phyloP scores from a whole-genome alignment of 2,329 filamentous ascomycete genomes.

The Aspergillus pseudonomiae region DNA sequence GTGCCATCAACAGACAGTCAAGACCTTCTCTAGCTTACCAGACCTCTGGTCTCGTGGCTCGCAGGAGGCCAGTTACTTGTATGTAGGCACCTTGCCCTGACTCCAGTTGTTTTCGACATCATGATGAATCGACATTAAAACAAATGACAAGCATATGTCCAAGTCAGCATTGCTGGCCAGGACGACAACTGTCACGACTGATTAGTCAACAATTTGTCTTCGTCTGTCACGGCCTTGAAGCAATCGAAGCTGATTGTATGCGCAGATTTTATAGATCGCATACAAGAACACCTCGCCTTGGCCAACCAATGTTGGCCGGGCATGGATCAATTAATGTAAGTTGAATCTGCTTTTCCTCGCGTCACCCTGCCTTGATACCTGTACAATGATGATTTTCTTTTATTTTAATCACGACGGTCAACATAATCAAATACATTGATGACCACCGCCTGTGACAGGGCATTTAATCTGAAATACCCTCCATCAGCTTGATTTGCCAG shows the following conservation, averaged over 20 bases:
- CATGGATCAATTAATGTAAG: constrained; percentile 9
- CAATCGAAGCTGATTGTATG: constrained; percentile 32
- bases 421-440: constrained; percentile 74
- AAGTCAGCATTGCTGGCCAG: constrained; percentile 60
- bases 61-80: constrained; percentile 17
- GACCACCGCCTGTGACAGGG: constrained; percentile 78
- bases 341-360: constrained; percentile 13
- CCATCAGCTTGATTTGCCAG: constrained; percentile 9
- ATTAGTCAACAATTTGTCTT: constrained; percentile 36
- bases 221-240: constrained; percentile 20
- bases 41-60: not conserved
- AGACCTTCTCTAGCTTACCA: not conserved
- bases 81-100: constrained; percentile 29
- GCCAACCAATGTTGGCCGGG: not conserved
- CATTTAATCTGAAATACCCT: constrained; percentile 42
- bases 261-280: constrained; percentile 18
- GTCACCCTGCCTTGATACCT: constrained; percentile 14
- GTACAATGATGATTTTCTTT: constrained; percentile 68
- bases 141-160: constrained; percentile 97
- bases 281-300: not conserved
- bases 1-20: constrained; percentile 6
- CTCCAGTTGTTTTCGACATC: constrained; percentile 30
- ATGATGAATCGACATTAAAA: constrained; percentile 83
- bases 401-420: constrained; percentile 81
- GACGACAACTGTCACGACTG: constrained; percentile 59